These are phyloP conservation scores for Bipolaris victoriae DNA, from an alignment of 2,329 filamentous ascomycete genomes.

Conservation along the genomic window DNA sequence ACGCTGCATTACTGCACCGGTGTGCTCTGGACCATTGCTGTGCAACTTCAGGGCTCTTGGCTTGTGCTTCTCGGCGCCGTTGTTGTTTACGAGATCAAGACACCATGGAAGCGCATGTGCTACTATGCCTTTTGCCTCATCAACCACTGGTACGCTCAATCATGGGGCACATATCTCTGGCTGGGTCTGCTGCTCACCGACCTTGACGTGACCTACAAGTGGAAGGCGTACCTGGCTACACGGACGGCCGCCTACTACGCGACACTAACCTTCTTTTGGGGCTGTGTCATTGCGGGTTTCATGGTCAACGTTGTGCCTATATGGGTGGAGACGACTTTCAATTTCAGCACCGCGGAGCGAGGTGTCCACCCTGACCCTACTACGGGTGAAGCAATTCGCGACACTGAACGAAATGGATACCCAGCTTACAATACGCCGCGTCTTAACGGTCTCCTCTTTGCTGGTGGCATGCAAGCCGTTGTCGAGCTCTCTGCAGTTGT, in stretches of 20 bases:
- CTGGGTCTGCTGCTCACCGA: constrained; percentile 55
- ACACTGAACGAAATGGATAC: constrained; percentile 47
- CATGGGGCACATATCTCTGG: constrained; percentile 56
- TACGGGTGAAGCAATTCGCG: constrained; percentile 47
- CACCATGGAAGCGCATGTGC: constrained; percentile 54
- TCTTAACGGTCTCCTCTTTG: constrained; percentile 54
- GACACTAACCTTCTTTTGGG: constrained; percentile 40
- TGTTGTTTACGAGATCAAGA: constrained; percentile 55
- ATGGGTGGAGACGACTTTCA: constrained; percentile 40
- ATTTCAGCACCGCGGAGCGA: constrained; percentile 51
- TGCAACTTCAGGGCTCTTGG: constrained; percentile 57
- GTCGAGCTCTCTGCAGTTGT: constrained; percentile 44
- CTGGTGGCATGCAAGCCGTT: constrained; percentile 47
- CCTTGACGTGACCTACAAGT: constrained; percentile 56
- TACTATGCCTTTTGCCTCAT: constrained; percentile 54
- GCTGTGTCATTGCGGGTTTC: constrained; percentile 42
- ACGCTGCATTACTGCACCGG: constrained; percentile 58
- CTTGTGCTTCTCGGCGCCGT: constrained; percentile 52
- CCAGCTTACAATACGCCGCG: constrained; percentile 54
- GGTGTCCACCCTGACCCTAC: constrained; percentile 52
- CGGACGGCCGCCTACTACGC: constrained; percentile 48
- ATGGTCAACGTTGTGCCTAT: constrained; percentile 48
- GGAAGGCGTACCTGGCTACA: constrained; percentile 48
- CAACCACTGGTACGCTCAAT: constrained; percentile 56
- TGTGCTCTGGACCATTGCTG: constrained; percentile 59